Evolutionary conservation across 345 rosid species (phyloP).

Genomic region (Ceriops zippeliana): DNA sequence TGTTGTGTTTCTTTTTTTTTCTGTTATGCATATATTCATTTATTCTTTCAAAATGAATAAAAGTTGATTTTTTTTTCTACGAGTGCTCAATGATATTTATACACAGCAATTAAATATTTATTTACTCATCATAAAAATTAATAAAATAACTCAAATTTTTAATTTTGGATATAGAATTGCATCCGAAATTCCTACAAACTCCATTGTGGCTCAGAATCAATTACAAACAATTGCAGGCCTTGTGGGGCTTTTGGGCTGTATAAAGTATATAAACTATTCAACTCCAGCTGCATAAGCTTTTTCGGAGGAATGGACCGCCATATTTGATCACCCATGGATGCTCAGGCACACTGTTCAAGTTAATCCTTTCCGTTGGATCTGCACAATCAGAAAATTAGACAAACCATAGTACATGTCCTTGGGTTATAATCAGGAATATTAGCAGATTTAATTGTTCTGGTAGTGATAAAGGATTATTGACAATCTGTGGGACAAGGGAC

Average conservation of each 20-base stretch:
- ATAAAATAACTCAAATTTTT: too few relatives aligned
- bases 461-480: conserved; percentile 13
- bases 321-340: conserved; percentile 24
- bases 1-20: too few relatives aligned
- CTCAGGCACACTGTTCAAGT: conserved; percentile 9
- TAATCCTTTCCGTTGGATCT: conserved; percentile 21
- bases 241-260: not conserved
- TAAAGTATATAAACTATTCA: not conserved
- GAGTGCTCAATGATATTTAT: too few relatives aligned
- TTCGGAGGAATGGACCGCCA: not conserved
- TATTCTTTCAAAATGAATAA: too few relatives aligned
- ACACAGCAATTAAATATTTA: too few relatives aligned
- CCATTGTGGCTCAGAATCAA: too few relatives aligned
- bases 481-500: conserved; percentile 3
- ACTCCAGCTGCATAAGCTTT: conserved; percentile 8
- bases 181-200: too few relatives aligned
- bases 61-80: too few relatives aligned
- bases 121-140: too few relatives aligned
- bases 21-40: too few relatives aligned
- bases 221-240: not conserved
- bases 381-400: not conserved
- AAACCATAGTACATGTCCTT: too few relatives aligned
- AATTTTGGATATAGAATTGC: too few relatives aligned
- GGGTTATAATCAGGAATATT: not conserved
- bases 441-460: conserved; percentile 12